Evolutionary conservation across 495 filamentous ascomycete genomes (phyloP).

Genomic region (Podospora appendiculata): DNA sequence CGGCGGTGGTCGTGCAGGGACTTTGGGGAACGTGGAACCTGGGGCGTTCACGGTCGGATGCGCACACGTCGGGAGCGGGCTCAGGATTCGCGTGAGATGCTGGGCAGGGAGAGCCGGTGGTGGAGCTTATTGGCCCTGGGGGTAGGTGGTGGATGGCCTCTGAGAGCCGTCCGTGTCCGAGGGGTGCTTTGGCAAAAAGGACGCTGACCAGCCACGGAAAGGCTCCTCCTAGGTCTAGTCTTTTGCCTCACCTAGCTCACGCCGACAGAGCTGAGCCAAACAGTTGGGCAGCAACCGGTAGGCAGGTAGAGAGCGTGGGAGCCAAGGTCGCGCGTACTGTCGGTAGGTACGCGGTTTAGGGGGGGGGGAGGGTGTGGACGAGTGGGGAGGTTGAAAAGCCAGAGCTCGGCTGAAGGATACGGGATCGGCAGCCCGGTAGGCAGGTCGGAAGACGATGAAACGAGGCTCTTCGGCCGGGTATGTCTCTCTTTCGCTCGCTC

Average conservation of each 20-base stretch:
- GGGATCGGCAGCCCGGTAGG: constrained; percentile 15
- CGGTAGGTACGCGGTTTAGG: neutral
- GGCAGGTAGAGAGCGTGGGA: neutral
- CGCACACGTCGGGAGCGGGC: constrained; percentile 2
- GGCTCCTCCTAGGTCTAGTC: constrained; percentile 2
- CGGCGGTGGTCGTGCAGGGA: no score
- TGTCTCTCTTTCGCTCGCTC: neutral
- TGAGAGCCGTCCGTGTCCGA: neutral
- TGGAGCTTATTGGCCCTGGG: constrained; percentile 9
- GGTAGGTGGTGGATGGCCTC: neutral
- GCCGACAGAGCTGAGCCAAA: constrained; percentile 8
- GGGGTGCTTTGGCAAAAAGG: constrained; percentile 3
- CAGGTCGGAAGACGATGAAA: neutral
- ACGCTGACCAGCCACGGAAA: constrained; percentile 2
- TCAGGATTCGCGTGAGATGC: constrained; percentile 5
- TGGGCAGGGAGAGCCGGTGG: constrained; percentile 2
- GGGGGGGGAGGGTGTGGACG: constrained; percentile 3
- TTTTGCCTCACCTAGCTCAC: constrained; percentile 11
- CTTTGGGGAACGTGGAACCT: no score
- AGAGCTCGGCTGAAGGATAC: constrained; percentile 13
- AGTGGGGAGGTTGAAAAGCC: constrained; percentile 14
- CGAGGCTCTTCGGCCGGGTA: neutral
- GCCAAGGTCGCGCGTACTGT: constrained; percentile 4
- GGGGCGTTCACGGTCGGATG: constrained; percentile 1
- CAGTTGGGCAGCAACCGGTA: constrained; percentile 27